A percentile compares a stretch with the other conserved stretches of the same genome.
Evolutionary conservation across 1,284 basidiomycete species (phyloP).

Genomic region (Ceratobasidium theobromae): DNA sequence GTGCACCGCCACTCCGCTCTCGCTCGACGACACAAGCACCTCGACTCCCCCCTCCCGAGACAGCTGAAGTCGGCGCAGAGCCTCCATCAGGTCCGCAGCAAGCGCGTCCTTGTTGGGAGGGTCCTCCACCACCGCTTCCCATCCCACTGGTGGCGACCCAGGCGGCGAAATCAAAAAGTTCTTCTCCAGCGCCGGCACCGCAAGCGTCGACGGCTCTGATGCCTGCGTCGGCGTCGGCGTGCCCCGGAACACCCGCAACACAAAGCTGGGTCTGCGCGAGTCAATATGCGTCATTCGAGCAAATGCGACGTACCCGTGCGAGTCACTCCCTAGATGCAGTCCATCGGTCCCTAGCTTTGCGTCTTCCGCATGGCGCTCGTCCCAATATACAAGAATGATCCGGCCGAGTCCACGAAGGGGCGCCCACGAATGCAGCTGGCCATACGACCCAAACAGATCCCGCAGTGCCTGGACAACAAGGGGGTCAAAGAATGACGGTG

Average conservation of each 20-base stretch:
- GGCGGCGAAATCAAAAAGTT: conserved; percentile 98
- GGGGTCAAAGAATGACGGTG: conserved; percentile 67
- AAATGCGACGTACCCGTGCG: conserved; percentile 49
- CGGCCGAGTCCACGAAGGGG: conserved; percentile 78
- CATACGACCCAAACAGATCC: conserved; percentile 70
- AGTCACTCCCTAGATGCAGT: conserved; percentile 55
- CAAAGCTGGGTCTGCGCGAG: conserved; percentile 20
- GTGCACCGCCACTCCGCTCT: conserved; percentile 19
- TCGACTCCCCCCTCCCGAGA: conserved; percentile 32
- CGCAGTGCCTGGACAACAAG: conserved; percentile 65
- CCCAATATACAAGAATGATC: conserved; percentile 76
- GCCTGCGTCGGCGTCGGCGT: conserved; percentile 59
- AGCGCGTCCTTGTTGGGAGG: conserved; percentile 86
- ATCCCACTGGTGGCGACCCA: conserved; percentile 96
- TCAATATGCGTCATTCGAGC: conserved; percentile 29
- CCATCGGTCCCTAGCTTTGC: conserved; percentile 65
- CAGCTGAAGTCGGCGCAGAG: conserved; percentile 54
- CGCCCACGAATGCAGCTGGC: conserved; percentile 81
- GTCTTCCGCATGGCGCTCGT: conserved; percentile 62
- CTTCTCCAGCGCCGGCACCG: conserved; percentile 78
- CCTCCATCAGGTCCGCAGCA: conserved; percentile 85
- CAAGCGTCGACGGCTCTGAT: conserved; percentile 51
- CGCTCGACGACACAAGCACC: conserved; percentile 31
- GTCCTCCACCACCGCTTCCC: conserved; percentile 91
- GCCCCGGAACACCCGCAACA: conserved; percentile 74